Evolutionary conservation across 169 alveolate genomes (phyloP).

Genomic region (Eimeria mitis): DNA sequence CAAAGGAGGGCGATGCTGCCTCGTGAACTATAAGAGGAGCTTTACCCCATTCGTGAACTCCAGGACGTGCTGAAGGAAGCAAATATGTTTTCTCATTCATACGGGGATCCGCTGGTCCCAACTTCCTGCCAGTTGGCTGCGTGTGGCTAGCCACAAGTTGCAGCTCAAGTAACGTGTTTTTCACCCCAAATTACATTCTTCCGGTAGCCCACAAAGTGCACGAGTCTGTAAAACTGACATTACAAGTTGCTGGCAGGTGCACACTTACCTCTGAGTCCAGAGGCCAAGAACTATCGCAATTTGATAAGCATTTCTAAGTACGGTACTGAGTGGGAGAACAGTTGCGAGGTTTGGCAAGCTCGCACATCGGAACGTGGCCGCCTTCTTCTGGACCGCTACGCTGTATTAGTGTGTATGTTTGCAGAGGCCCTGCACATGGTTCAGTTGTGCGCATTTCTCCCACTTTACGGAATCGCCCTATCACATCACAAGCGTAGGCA

Average conservation of each 20-base stretch:
- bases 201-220: neutral
- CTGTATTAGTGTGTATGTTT: neutral
- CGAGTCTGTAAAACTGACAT: neutral
- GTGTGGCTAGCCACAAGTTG: neutral
- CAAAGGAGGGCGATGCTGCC: neutral
- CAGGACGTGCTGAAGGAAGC: neutral
- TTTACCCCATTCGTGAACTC: neutral
- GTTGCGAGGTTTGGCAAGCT: neutral
- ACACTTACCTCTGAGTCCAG: slow-evolving; percentile 7
- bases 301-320: neutral
- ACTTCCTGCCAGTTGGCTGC: neutral
- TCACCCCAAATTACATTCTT: neutral
- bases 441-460: neutral
- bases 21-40: neutral
- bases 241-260: neutral
- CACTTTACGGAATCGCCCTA: neutral
- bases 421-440: neutral
- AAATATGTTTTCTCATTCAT: neutral
- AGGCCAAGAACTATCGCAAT: slow-evolving; percentile 11
- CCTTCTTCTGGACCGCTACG: neutral
- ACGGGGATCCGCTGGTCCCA: neutral
- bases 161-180: neutral
- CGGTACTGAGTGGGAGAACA: neutral
- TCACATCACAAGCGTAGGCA: neutral
- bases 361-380: neutral